Conservation (phyloP, 331 rosid species). For the Dryas integrifolia region DNA sequence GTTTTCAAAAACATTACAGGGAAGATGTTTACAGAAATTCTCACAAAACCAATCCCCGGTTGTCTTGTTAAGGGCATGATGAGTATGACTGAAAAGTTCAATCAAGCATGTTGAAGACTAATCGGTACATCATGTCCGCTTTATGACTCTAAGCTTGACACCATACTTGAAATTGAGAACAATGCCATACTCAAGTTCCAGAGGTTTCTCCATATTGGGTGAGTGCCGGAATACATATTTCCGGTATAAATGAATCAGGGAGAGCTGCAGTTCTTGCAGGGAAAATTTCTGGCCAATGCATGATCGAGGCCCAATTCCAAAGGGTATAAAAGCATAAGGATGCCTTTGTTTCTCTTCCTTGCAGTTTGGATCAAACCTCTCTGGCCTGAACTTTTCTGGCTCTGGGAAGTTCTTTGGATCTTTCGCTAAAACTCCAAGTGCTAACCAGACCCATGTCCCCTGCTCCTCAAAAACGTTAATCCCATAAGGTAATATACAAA, state of each 20-base stretch:
- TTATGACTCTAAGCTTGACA: constrained; percentile 62
- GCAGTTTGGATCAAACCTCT: constrained; percentile 75
- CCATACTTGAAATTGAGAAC: constrained; percentile 88
- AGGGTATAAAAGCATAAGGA: constrained; percentile 82
- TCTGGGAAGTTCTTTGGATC: constrained; percentile 81
- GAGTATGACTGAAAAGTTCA: neutral
- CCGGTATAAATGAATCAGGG: constrained; percentile 72
- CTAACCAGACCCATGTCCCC: constrained; percentile 98
- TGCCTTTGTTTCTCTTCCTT: constrained; percentile 79
- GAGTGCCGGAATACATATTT: constrained; percentile 71
- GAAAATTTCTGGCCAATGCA: constrained; percentile 90
- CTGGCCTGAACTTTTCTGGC: constrained; percentile 90
- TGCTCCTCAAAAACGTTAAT: constrained; percentile 29
- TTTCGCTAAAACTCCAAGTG: constrained; percentile 82
- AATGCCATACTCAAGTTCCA: constrained; percentile 76
- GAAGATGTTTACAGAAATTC: neutral
- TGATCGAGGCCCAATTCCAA: constrained; percentile 88
- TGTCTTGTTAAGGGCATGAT: neutral
- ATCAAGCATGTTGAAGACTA: no score
- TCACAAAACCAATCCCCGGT: neutral
- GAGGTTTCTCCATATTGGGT: constrained; percentile 71
- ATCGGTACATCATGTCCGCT: constrained; percentile 27
- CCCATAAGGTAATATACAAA: neutral
- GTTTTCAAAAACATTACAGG: neutral
- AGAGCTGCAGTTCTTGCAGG: constrained; percentile 72